These are phyloP conservation scores for Apiospora kogelbergensis DNA, from an alignment of 2,329 filamentous ascomycete genomes.

Conservation along the genomic window DNA sequence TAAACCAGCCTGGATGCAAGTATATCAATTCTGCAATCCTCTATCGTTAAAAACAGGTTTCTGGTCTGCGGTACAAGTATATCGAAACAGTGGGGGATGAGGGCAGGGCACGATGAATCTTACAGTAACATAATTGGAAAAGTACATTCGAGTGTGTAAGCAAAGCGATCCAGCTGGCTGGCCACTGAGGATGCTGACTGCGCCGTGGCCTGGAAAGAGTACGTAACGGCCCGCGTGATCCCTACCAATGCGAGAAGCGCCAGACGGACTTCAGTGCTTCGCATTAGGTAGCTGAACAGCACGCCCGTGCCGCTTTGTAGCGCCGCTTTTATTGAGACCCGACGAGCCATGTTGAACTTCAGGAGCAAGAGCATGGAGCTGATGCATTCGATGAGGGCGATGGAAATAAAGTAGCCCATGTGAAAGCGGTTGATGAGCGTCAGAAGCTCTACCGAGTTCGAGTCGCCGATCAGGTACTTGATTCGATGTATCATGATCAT, in stretches of 20 bases:
- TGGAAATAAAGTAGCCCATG: conserved; percentile 41
- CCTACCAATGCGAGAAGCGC: conserved; percentile 39
- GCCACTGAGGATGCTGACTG: conserved; percentile 37
- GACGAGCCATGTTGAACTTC: conserved; percentile 35
- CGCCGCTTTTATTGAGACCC: conserved; percentile 30
- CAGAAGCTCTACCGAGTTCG: conserved; percentile 23
- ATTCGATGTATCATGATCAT: conserved; percentile 34
- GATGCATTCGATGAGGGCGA: conserved; percentile 40
- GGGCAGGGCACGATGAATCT: conserved; percentile 14
- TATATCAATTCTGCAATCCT: neutral
- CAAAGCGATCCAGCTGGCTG: conserved; percentile 41
- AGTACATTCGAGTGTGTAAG: conserved; percentile 41
- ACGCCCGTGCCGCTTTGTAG: conserved; percentile 21
- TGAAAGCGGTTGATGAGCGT: conserved; percentile 37
- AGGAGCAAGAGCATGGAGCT: conserved; percentile 40
- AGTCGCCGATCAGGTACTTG: conserved; percentile 27
- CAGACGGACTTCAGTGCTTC: conserved; percentile 40
- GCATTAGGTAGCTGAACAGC: conserved; percentile 40
- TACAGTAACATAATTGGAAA: conserved; percentile 43
- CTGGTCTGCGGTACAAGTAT: too few species aligned
- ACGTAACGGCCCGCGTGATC: conserved; percentile 39
- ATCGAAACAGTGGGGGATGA: neutral
- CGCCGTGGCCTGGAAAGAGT: conserved; percentile 37
- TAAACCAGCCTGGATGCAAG: conserved; percentile 4
- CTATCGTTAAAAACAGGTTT: too few species aligned